Conservation (phyloP, 2,329 filamentous ascomycete genomes). For the Ophiostoma sp. region DNA sequence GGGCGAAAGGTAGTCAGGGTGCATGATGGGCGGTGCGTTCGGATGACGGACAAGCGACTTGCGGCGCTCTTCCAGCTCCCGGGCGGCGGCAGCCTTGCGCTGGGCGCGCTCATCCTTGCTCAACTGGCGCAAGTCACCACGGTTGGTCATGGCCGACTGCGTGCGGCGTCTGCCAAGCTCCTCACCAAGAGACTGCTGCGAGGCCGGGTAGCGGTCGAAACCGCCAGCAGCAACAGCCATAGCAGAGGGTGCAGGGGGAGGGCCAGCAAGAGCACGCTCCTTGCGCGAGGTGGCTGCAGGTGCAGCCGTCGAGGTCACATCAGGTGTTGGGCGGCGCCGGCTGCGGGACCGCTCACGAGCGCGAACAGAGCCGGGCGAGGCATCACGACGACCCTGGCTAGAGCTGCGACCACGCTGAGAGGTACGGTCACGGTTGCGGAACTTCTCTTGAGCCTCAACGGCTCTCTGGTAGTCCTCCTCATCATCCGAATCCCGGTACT, state of each 20-base stretch:
- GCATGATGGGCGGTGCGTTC: constrained; percentile 75
- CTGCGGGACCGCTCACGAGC: constrained; percentile 34
- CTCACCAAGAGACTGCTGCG: constrained; percentile 28
- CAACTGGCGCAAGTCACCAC: constrained; percentile 55
- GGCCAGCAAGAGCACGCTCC: constrained; percentile 37
- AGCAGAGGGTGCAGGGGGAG: constrained; percentile 31
- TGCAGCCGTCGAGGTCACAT: constrained; percentile 5
- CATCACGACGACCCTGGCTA: constrained; percentile 40
- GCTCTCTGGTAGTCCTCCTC: constrained; percentile 62
- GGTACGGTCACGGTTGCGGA: constrained; percentile 48
- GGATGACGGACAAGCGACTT: constrained; percentile 79
- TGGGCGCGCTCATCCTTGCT: constrained; percentile 60
- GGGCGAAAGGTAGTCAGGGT: constrained; percentile 61
- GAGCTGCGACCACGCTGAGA: constrained; percentile 45
- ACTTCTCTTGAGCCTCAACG: constrained; percentile 54
- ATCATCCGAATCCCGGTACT: constrained; percentile 56
- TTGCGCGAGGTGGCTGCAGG: constrained; percentile 29
- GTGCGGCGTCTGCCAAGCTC: constrained; percentile 38
- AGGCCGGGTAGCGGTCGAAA: constrained; percentile 28
- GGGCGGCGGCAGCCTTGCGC: constrained; percentile 74
- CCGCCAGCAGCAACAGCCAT: constrained; percentile 30
- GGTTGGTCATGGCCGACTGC: constrained; percentile 43
- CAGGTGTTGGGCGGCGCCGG: constrained; percentile 28
- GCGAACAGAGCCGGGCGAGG: constrained; percentile 33
- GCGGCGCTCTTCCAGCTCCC: constrained; percentile 84